Conservation (phyloP, 225 moss, liverwort and hornwort genomes). For the Pleurozium schreberi region DNA sequence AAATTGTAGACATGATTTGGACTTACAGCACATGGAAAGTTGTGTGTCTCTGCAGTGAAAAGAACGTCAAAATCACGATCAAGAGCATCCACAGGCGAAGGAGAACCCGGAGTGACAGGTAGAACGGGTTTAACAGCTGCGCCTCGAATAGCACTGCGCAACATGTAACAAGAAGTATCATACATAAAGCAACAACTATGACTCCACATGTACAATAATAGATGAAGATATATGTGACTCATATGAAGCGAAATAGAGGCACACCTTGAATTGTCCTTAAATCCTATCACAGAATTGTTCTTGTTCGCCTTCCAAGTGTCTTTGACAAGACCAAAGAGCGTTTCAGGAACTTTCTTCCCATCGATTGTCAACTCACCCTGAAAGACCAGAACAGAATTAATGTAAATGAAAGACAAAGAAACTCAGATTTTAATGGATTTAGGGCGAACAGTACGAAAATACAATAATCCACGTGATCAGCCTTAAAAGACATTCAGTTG, state of each 20-base stretch:
- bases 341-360: slow-evolving; percentile 55
- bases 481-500: background rate
- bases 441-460: background rate
- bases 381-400: background rate
- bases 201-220: background rate
- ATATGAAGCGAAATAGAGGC: background rate
- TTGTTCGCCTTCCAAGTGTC: slow-evolving; percentile 80
- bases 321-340: slow-evolving; percentile 78
- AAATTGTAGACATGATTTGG: background rate
- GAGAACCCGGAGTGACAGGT: slow-evolving; percentile 64
- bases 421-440: background rate
- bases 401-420: background rate
- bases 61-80: slow-evolving; percentile 92
- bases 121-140: slow-evolving; percentile 54
- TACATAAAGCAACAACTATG: background rate
- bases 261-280: slow-evolving; percentile 94
- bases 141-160: slow-evolving; percentile 84
- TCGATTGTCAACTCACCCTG: slow-evolving; percentile 86
- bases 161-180: background rate
- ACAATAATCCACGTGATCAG: background rate
- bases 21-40: slow-evolving; percentile 97
- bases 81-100: slow-evolving; percentile 53
- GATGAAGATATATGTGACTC: background rate
- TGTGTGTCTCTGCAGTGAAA: slow-evolving; percentile 97
- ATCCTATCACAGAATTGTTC: slow-evolving; percentile 96